Percentiles rank a stretch among this genome's conserved stretches.
These are phyloP conservation scores for Prunus mira DNA, from an alignment of 306 rosid species.

Conservation along the genomic window DNA sequence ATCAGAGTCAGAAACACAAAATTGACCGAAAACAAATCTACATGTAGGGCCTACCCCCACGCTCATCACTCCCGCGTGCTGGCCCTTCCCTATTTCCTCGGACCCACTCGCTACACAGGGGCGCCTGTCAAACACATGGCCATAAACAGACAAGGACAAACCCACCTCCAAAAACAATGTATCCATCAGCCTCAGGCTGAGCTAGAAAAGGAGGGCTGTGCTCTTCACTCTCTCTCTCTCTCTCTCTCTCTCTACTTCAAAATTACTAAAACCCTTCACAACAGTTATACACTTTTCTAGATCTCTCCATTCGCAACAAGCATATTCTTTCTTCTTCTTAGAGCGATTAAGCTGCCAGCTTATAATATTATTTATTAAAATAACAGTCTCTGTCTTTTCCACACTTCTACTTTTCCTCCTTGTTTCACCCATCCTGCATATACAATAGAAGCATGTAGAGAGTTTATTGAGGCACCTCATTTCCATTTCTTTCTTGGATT, in stretches of 20 bases:
- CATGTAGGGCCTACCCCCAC: not conserved
- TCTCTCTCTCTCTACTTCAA: not conserved
- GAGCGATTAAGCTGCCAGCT: not conserved
- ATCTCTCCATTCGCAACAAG: no score
- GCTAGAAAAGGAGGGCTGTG: not conserved
- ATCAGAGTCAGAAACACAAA: not conserved
- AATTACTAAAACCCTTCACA: constrained; percentile 6
- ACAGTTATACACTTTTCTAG: constrained; percentile 33
- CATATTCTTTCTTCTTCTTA: constrained; percentile 10
- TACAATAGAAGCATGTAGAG: not conserved
- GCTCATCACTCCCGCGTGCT: not conserved
- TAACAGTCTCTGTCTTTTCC: no score
- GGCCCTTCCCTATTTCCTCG: not conserved
- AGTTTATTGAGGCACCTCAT: not conserved
- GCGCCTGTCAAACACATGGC: not conserved
- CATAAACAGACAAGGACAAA: not conserved
- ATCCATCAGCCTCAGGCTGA: not conserved
- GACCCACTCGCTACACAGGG: not conserved
- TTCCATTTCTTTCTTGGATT: not conserved
- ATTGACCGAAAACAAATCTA: not conserved
- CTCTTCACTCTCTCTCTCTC: no score
- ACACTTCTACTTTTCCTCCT: not conserved
- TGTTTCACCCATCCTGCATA: not conserved
- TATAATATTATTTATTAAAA: not conserved
- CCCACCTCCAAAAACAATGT: not conserved